Evolutionary conservation across 2,329 filamentous ascomycete genomes (phyloP).

Genomic region (Stemphylium vesicarium): DNA sequence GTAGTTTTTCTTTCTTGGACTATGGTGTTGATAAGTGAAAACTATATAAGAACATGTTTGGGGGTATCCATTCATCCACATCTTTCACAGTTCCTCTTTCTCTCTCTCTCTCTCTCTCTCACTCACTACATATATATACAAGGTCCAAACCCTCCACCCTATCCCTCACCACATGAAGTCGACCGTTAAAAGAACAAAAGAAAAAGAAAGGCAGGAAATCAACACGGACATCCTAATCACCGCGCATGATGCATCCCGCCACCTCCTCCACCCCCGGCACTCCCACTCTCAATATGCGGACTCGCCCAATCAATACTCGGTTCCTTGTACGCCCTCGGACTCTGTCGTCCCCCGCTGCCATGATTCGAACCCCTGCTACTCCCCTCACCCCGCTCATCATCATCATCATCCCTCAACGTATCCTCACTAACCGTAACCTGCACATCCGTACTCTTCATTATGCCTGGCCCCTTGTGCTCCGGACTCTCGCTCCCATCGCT

Average conservation of each 20-base stretch:
- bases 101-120: no score
- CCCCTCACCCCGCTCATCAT: neutral
- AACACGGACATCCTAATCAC: neutral
- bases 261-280: neutral
- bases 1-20: no score
- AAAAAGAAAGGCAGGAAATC: no score
- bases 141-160: no score
- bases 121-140: no score
- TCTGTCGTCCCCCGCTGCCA: neutral
- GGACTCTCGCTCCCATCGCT: conserved; percentile 10
- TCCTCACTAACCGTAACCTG: conserved; percentile 26
- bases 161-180: no score
- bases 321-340: conserved; percentile 7
- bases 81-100: no score
- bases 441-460: conserved; percentile 34
- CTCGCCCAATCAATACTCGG: conserved; percentile 17
- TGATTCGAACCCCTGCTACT: neutral
- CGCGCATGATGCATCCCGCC: neutral
- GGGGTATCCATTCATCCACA: no score
- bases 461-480: conserved; percentile 26
- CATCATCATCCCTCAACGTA: neutral
- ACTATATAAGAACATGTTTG: no score
- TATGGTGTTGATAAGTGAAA: no score
- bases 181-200: no score
- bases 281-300: conserved; percentile 1